These are phyloP conservation scores for Alternaria brassicae DNA, from an alignment of 2,329 filamentous ascomycete species.

Conservation along the genomic window DNA sequence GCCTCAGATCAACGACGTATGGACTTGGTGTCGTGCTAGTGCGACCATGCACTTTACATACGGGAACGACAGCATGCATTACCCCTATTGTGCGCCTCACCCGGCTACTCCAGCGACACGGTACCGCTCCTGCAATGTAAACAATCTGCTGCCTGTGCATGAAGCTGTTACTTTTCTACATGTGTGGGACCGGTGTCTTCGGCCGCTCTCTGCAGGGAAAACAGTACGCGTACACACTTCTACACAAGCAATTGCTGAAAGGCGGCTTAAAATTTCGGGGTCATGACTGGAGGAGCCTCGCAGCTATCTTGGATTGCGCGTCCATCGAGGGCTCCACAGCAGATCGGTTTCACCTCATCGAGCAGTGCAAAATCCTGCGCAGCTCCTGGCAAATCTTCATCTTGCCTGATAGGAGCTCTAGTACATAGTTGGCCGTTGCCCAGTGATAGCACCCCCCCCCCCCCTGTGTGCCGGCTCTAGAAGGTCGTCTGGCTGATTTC, in stretches of 20 bases:
- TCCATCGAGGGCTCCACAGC: conserved; percentile 35
- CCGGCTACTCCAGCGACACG: conserved; percentile 13
- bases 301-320: conserved; percentile 38
- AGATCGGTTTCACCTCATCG: conserved; percentile 43
- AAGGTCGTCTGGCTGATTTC: conserved; percentile 29
- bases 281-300: conserved; percentile 1
- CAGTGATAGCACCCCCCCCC: conserved; percentile 20
- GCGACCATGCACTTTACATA: conserved; percentile 21
- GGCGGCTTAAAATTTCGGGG: conserved; percentile 16
- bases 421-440: conserved; percentile 24
- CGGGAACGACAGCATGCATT: conserved; percentile 22
- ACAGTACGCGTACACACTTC: conserved; percentile 13
- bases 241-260: not conserved
- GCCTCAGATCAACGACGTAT: conserved; percentile 24
- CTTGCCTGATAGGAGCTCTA: conserved; percentile 13
- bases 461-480: conserved; percentile 29
- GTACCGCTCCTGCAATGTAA: conserved; percentile 14
- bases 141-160: not conserved
- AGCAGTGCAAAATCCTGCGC: conserved; percentile 23
- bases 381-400: conserved; percentile 28
- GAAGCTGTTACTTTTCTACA: conserved; percentile 2
- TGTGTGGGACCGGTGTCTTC: conserved; percentile 12
- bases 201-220: conserved; percentile 1
- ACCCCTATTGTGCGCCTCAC: conserved; percentile 28
- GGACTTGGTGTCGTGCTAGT: conserved; percentile 26